Conservation (phyloP, 495 filamentous ascomycete species). For the Penicillium pancosmium region DNA sequence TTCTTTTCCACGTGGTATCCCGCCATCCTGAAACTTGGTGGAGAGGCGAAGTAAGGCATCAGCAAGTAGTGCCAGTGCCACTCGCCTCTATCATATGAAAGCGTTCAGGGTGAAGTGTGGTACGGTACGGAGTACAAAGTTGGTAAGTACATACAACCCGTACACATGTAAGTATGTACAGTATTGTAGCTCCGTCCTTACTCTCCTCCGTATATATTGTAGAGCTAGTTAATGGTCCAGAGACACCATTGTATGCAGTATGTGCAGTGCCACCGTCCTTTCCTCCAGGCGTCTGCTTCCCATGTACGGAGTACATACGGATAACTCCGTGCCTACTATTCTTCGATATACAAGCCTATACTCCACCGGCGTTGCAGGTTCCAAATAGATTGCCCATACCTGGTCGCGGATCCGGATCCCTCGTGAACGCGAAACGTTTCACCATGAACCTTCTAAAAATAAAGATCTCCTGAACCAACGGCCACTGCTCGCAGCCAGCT, state of each 20-base stretch:
- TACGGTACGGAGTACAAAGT: background rate
- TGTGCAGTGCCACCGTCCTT: too few relatives aligned
- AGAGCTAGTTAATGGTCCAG: background rate
- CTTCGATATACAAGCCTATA: background rate
- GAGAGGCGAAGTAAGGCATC: conserved; percentile 6
- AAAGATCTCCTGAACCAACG: conserved; percentile 10
- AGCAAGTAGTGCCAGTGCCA: conserved; percentile 5
- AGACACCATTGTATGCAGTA: too few relatives aligned
- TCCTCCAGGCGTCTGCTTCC: too few relatives aligned
- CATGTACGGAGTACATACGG: too few relatives aligned
- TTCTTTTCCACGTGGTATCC: conserved; percentile 20
- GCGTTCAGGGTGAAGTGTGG: background rate
- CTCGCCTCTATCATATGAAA: conserved; percentile 1
- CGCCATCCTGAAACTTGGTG: conserved; percentile 22
- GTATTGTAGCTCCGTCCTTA: background rate
- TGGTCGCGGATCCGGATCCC: conserved; percentile 9
- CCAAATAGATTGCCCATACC: conserved; percentile 15
- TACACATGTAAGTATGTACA: background rate
- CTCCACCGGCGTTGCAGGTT: conserved; percentile 5
- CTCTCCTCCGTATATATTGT: background rate
- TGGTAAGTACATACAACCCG: background rate
- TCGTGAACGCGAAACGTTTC: conserved; percentile 14
- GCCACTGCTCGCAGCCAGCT: conserved; percentile 6
- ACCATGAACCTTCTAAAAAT: conserved; percentile 17
- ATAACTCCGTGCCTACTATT: background rate